These are phyloP conservation scores for Lodderomyces pseudojiufengensis DNA, from an alignment of 1,139 yeast species.

Conservation along the genomic window DNA sequence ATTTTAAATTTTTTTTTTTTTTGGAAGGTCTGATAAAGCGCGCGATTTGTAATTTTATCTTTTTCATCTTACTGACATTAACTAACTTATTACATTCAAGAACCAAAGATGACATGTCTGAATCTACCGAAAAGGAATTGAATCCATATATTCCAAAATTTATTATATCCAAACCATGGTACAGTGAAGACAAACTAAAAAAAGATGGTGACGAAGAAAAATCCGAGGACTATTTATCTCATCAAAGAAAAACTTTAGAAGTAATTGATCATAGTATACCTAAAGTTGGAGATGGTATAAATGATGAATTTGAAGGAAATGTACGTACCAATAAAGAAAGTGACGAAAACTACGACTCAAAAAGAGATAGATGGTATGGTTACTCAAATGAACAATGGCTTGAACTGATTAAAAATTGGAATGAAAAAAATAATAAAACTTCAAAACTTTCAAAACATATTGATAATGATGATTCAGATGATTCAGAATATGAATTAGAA, in stretches of 20 bases:
- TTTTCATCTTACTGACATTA: too few species aligned
- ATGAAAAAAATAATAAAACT: constrained; percentile 24
- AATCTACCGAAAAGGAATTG: constrained; percentile 10
- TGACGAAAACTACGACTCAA: constrained; percentile 54
- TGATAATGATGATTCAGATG: constrained; percentile 35
- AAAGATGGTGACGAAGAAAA: constrained; percentile 11
- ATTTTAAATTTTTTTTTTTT: not conserved
- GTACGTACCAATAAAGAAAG: constrained; percentile 23
- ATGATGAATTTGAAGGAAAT: constrained; percentile 23
- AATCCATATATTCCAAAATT: constrained; percentile 29
- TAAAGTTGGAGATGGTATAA: constrained; percentile 31
- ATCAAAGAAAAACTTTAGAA: constrained; percentile 24
- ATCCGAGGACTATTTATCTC: constrained; percentile 20
- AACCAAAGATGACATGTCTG: constrained; percentile 10
- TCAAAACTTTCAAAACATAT: constrained; percentile 8
- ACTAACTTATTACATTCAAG: too few species aligned
- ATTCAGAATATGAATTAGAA: constrained; percentile 49
- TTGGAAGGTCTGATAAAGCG: too few species aligned
- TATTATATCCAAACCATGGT: constrained; percentile 30
- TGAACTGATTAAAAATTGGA: constrained; percentile 45
- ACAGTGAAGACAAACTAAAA: constrained; percentile 14
- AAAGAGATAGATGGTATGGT: constrained; percentile 79
- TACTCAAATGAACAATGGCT: constrained; percentile 60
- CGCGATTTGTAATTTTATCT: too few species aligned
- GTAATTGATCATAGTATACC: constrained; percentile 30